A percentile compares a stretch with the other conserved stretches of the same genome.
Evolutionary conservation across 352 stramenopile genomes (phyloP).

Genomic region (Phytophthora cactorum): DNA sequence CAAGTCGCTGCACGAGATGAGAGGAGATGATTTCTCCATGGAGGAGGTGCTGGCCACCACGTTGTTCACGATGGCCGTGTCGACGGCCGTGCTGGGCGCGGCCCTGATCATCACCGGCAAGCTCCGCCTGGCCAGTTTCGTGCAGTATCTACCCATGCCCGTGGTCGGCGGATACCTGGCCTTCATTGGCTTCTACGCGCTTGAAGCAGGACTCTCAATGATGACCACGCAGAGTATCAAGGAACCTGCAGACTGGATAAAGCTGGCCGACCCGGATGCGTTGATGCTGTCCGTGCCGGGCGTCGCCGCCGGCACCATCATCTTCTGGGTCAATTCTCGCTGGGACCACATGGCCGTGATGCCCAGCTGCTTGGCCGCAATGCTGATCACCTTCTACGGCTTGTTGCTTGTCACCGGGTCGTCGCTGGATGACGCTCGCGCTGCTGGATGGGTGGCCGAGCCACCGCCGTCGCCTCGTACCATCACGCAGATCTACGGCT

Average conservation of each 20-base stretch:
- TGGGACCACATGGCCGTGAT: slow-evolving; percentile 87
- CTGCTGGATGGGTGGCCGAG: slow-evolving; percentile 92
- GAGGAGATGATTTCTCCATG: slow-evolving; percentile 72
- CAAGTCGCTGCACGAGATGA: slow-evolving; percentile 66
- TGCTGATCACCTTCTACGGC: slow-evolving; percentile 84
- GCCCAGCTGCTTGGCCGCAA: slow-evolving; percentile 88
- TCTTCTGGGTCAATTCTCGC: slow-evolving; percentile 87
- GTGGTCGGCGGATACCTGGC: slow-evolving; percentile 98
- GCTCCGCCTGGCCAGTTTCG: slow-evolving; percentile 94
- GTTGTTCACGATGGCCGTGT: slow-evolving; percentile 93
- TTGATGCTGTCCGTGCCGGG: slow-evolving; percentile 89
- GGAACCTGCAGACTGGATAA: slow-evolving; percentile 82
- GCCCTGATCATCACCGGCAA: slow-evolving; percentile 95
- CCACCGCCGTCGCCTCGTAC: slow-evolving; percentile 62
- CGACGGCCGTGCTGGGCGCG: slow-evolving; percentile 92
- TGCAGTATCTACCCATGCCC: slow-evolving; percentile 97
- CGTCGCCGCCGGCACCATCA: slow-evolving; percentile 76
- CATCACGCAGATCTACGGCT: slow-evolving; percentile 80
- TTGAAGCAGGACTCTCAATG: slow-evolving; percentile 83
- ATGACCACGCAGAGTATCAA: slow-evolving; percentile 93
- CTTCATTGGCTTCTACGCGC: slow-evolving; percentile 95
- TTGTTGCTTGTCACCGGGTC: slow-evolving; percentile 78
- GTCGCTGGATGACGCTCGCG: slow-evolving; percentile 89
- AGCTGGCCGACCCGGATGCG: slow-evolving; percentile 76
- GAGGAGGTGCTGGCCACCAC: slow-evolving; percentile 92